Conservation (phyloP, 345 rosid species). For the Theobroma cacao region DNA sequence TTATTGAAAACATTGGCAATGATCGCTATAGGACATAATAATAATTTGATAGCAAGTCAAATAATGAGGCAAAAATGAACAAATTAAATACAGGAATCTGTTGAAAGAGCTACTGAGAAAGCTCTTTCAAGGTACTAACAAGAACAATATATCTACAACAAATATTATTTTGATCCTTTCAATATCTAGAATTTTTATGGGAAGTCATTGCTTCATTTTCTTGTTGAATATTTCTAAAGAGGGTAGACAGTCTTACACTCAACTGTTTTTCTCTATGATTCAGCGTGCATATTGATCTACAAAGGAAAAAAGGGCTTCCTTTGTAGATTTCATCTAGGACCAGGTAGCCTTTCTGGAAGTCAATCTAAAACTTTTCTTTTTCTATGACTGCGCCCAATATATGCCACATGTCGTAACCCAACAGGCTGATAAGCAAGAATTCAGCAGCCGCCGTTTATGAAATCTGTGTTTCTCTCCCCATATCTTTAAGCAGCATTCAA, state of each 20-base stretch:
- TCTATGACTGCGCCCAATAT: neutral
- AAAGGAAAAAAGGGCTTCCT: too few relatives aligned
- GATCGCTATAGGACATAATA: too few relatives aligned
- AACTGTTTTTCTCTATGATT: neutral
- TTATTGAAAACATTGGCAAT: too few relatives aligned
- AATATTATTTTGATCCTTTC: too few relatives aligned
- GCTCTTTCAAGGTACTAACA: too few relatives aligned
- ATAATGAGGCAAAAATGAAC: too few relatives aligned
- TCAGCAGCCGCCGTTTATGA: neutral
- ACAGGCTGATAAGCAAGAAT: neutral
- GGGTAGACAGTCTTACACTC: neutral
- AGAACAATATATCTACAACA: too few relatives aligned
- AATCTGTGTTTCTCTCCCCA: neutral
- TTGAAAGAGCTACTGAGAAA: too few relatives aligned
- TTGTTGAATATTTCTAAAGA: neutral
- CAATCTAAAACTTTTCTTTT: too few relatives aligned
- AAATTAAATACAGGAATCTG: too few relatives aligned
- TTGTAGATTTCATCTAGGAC: neutral
- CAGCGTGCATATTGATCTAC: neutral
- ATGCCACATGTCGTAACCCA: neutral
- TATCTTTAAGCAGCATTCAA: neutral
- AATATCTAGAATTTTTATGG: too few relatives aligned
- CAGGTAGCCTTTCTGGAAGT: constrained; percentile 1
- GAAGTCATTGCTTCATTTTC: neutral
- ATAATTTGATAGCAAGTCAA: too few relatives aligned